Conservation (phyloP, 306 rosid genomes). For the Vachellia pachyceras region DNA sequence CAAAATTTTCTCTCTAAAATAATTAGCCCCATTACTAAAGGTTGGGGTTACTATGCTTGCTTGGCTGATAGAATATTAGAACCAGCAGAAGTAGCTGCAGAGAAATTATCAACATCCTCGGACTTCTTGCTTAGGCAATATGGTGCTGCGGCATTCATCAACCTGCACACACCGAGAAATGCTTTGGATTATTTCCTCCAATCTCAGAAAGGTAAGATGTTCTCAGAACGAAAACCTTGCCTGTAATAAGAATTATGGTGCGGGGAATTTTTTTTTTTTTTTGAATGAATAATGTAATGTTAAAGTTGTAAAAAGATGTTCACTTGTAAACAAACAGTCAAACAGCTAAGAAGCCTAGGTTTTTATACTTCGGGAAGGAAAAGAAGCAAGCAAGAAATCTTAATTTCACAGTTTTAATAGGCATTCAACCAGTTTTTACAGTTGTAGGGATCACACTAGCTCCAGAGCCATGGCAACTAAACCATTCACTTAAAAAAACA, state of each 20-base stretch:
- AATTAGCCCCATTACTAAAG: constrained; percentile 25
- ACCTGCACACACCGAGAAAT: constrained; percentile 56
- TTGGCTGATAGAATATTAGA: constrained; percentile 27
- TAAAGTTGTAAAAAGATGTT: background rate
- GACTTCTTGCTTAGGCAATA: constrained; percentile 65
- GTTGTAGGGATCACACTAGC: background rate
- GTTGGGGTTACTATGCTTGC: constrained; percentile 41
- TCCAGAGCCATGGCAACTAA: constrained; percentile 1
- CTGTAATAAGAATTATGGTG: background rate
- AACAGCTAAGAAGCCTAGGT: background rate
- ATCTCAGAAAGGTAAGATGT: background rate
- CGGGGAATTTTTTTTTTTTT: background rate
- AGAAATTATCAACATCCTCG: constrained; percentile 52
- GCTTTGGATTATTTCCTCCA: constrained; percentile 24
- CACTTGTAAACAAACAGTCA: background rate
- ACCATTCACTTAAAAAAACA: background rate
- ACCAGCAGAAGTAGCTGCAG: constrained; percentile 36
- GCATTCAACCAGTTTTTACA: constrained; percentile 12
- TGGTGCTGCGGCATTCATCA: constrained; percentile 77
- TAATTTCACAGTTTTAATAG: background rate
- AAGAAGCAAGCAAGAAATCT: background rate
- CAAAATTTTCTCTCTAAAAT: constrained; percentile 38
- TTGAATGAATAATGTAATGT: background rate
- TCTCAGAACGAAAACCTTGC: background rate
- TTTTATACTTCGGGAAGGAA: background rate